Conservation (phyloP, 352 stramenopile species). For the Globisporangium cylindrosporum region DNA sequence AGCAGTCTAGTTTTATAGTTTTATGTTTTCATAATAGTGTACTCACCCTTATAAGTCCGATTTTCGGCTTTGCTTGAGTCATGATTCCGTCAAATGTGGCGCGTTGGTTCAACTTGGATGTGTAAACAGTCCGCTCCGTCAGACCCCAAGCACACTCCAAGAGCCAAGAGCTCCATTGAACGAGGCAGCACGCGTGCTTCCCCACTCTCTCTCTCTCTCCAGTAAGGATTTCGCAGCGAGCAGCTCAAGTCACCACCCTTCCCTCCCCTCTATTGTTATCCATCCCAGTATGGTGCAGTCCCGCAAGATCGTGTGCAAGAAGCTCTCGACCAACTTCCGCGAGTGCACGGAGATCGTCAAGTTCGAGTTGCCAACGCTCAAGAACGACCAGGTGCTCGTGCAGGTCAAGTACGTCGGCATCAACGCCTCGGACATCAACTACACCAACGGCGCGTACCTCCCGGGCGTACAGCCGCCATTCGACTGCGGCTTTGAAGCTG, state of each 20-base stretch:
- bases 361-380: constrained; percentile 37
- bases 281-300: constrained; percentile 38
- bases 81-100: constrained; percentile 6
- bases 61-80: not conserved
- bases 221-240: constrained; percentile 7
- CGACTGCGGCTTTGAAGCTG: constrained; percentile 49
- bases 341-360: constrained; percentile 66
- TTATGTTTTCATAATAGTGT: not conserved
- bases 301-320: constrained; percentile 78
- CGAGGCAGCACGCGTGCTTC: not conserved
- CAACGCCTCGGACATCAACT: constrained; percentile 60
- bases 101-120: constrained; percentile 11
- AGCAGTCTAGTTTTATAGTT: not conserved
- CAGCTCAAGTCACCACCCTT: not conserved
- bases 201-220: not conserved
- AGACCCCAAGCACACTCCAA: not conserved
- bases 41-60: not conserved
- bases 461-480: constrained; percentile 47
- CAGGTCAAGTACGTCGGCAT: constrained; percentile 39
- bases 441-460: constrained; percentile 51
- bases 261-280: not conserved
- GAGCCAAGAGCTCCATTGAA: constrained; percentile 2
- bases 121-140: constrained; percentile 1
- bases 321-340: constrained; percentile 80
- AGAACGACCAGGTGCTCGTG: constrained; percentile 48